Evolutionary conservation across 805 yeast genomes (phyloP).

Genomic region (Yarrowia yakushimensis): DNA sequence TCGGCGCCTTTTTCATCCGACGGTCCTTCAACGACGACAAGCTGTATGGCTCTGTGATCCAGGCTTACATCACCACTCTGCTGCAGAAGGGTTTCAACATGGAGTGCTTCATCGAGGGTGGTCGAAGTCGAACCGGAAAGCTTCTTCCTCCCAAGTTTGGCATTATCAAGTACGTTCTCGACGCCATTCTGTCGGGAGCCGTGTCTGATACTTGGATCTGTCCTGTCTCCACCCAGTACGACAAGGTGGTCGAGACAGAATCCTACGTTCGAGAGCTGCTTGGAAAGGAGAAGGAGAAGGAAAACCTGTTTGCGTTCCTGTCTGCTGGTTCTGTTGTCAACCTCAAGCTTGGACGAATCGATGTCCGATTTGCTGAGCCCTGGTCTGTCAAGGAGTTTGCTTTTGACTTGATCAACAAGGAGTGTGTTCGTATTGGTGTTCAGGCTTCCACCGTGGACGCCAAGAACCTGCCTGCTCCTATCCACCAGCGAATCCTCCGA

Average conservation of each 20-base stretch:
- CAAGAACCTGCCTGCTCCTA: constrained; percentile 15
- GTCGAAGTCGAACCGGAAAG: constrained; percentile 64
- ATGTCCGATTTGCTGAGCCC: constrained; percentile 42
- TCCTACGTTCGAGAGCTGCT: constrained; percentile 54
- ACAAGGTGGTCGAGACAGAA: constrained; percentile 53
- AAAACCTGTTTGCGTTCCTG: constrained; percentile 44
- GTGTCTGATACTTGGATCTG: constrained; percentile 45
- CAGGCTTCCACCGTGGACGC: constrained; percentile 6
- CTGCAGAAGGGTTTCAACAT: constrained; percentile 49
- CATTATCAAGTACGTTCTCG: constrained; percentile 50
- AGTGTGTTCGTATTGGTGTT: constrained; percentile 23
- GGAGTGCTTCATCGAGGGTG: constrained; percentile 65
- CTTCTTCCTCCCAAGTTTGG: constrained; percentile 60
- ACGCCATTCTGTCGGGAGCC: constrained; percentile 45
- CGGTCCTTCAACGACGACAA: constrained; percentile 47
- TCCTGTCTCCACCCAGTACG: constrained; percentile 59
- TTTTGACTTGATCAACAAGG: constrained; percentile 34
- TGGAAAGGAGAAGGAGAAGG: constrained; percentile 56
- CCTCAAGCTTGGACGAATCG: constrained; percentile 42
- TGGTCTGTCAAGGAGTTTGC: constrained; percentile 41
- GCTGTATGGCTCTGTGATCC: constrained; percentile 44
- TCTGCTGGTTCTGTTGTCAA: constrained; percentile 38
- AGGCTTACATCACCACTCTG: constrained; percentile 47
- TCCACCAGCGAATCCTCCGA: constrained; percentile 40
- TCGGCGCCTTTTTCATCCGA: constrained; percentile 58